Conservation (phyloP, 1,139 yeast species). For the Nakaseomyces glabratus region DNA sequence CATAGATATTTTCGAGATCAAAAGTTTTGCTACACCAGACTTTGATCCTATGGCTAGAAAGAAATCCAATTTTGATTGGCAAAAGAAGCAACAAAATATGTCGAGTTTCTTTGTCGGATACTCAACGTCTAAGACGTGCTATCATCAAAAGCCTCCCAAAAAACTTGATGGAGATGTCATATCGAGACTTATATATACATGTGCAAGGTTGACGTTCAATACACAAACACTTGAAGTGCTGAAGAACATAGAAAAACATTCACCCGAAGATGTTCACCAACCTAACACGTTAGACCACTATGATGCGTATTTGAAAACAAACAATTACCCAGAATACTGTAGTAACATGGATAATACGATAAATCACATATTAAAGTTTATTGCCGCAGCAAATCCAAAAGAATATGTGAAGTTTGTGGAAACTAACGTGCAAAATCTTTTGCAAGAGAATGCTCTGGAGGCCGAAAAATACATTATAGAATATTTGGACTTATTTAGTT, state of each 20-base stretch:
- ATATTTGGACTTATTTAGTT: constrained; percentile 25
- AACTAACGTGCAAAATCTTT: constrained; percentile 17
- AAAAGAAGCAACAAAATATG: constrained; percentile 16
- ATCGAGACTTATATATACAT: constrained; percentile 15
- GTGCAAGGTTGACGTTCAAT: constrained; percentile 22
- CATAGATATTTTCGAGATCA: constrained; percentile 4
- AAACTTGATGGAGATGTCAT: constrained; percentile 19
- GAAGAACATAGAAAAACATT: constrained; percentile 18
- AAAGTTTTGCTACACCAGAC: constrained; percentile 5
- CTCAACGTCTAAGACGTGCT: constrained; percentile 22
- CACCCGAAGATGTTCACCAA: constrained; percentile 7
- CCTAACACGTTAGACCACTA: constrained; percentile 18
- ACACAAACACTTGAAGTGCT: constrained; percentile 18
- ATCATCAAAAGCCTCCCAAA: constrained; percentile 21
- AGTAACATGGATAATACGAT: constrained; percentile 21
- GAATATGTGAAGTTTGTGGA: constrained; percentile 21
- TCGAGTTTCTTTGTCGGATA: constrained; percentile 21
- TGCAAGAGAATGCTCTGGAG: constrained; percentile 8
- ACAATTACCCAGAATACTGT: constrained; percentile 13
- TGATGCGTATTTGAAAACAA: constrained; percentile 13
- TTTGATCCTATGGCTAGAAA: neutral
- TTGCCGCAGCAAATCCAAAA: constrained; percentile 29
- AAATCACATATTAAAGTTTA: constrained; percentile 22
- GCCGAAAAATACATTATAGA: constrained; percentile 12
- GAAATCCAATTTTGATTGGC: constrained; percentile 4